Evolutionary conservation across 2,329 filamentous ascomycete species (phyloP), one percentile per base, ranked within the genome.

Genomic region (Colletotrichum tamarilloi): DNA sequence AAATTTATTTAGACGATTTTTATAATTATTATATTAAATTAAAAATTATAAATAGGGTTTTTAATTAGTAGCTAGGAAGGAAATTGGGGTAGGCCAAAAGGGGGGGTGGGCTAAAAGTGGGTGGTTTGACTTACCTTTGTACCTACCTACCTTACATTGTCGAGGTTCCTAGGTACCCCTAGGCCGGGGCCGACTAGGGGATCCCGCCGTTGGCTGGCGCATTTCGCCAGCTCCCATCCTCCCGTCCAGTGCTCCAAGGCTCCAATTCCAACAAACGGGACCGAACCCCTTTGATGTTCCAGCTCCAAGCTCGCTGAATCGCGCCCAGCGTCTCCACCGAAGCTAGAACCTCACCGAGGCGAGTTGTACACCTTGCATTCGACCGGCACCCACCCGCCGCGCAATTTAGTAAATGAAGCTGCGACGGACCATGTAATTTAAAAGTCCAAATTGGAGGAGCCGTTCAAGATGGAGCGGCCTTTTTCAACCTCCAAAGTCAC

Each of bases 401-500:
- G 56, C 66, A 62, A 35, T 63, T 46, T 69, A n/a, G 28, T 19
- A 19, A 19, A 49, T 65, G 55, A 46, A 22, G 32, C 49, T 35
- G 55, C 53, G 49, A 66, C 56, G 26, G 67, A 62, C 56, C 60
- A 73, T 73, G 71, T 73, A 66, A 66, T 52, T 52, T 30, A 62
- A 60, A n/a, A 62, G 19, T 26, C 32, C 67, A 70, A 35, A 52
- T 52, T 59, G 67, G 71, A 73, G 66, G 75, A 76, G 76, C 68
- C 82, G 80, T 82, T 80, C 83, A 83, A 82, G 79, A 92, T 92
- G 90, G 90, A 92, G 85, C 88, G 91, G 85, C 87, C 89, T 77
- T 90, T 89, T 76, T 92, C 92, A 80, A 92, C 91, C 78, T 94
- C 92, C 77, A 94, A 94, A 87, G 93, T 95, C 79, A 94, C 92